A percentile compares a stretch with the other conserved stretches of the same genome.
Evolutionary conservation across 1,139 yeast genomes (phyloP).

Genomic region (Yamadazyma blattariae): DNA sequence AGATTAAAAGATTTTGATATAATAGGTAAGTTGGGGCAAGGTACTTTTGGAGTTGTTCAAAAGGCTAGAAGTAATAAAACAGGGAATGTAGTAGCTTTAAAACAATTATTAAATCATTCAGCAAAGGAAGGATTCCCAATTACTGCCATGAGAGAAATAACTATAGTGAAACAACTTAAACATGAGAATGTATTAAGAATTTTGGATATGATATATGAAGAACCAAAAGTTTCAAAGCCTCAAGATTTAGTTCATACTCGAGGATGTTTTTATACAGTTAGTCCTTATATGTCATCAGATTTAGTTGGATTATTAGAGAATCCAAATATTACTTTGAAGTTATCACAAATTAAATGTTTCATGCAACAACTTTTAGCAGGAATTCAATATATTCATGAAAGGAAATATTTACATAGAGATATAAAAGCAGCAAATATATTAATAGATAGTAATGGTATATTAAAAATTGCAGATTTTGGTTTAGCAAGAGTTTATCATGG

Average conservation of each 20-base stretch:
- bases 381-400: conserved; percentile 74
- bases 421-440: conserved; percentile 92
- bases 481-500: conserved; percentile 83
- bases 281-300: conserved; percentile 93
- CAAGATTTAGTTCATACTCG: conserved; percentile 36
- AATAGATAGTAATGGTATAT: conserved; percentile 69
- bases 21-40: conserved; percentile 43
- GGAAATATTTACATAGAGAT: conserved; percentile 78
- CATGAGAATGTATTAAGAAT: conserved; percentile 75
- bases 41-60: conserved; percentile 50
- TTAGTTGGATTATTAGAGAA: conserved; percentile 89
- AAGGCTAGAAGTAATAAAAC: conserved; percentile 34
- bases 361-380: conserved; percentile 79
- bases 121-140: conserved; percentile 93
- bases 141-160: conserved; percentile 91
- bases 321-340: conserved; percentile 59
- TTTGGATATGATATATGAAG: conserved; percentile 78
- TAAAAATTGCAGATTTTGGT: conserved; percentile 92
- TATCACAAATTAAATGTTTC: conserved; percentile 78
- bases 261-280: conserved; percentile 76
- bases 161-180: conserved; percentile 68
- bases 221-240: conserved; percentile 37
- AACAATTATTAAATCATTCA: conserved; percentile 77
- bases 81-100: conserved; percentile 50
- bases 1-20: conserved; percentile 31